A percentile compares a stretch with the other conserved stretches of the same genome.
These are phyloP conservation scores for Xanthoparmelia taractica DNA, from an alignment of 495 filamentous ascomycete species.

Conservation along the genomic window DNA sequence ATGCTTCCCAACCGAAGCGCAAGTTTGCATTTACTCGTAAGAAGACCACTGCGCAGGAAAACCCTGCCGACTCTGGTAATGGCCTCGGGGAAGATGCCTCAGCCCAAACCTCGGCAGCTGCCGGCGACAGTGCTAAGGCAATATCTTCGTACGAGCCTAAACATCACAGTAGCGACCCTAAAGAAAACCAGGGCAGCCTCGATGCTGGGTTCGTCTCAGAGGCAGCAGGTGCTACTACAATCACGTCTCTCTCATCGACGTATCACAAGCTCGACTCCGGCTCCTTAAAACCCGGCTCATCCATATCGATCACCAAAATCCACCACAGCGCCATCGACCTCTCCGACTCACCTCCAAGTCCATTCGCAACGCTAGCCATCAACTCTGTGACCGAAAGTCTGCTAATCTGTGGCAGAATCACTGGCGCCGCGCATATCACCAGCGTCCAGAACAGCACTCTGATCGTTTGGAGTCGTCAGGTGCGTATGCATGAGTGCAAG, in stretches of 20 bases:
- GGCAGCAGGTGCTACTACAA: neutral
- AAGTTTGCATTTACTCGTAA: conserved; percentile 78
- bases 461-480: conserved; percentile 69
- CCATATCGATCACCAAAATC: conserved; percentile 66
- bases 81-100: conserved; percentile 14
- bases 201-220: neutral
- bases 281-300: neutral
- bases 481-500: conserved; percentile 78
- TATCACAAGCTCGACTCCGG: neutral
- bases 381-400: conserved; percentile 61
- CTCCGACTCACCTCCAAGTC: conserved; percentile 52
- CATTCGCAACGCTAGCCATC: conserved; percentile 67
- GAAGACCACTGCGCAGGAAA: conserved; percentile 42
- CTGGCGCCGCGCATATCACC: conserved; percentile 77
- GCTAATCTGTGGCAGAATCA: conserved; percentile 67
- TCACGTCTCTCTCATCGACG: conserved; percentile 7
- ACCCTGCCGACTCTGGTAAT: conserved; percentile 35
- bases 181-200: neutral
- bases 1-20: conserved; percentile 51
- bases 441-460: conserved; percentile 63
- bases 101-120: neutral
- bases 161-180: neutral
- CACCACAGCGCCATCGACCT: conserved; percentile 71
- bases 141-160: neutral
- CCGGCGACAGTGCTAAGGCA: neutral